Evolutionary conservation across 306 rosid genomes (phyloP), one percentile per base, ranked within the genome.

Genomic region (Castanea crenata): DNA sequence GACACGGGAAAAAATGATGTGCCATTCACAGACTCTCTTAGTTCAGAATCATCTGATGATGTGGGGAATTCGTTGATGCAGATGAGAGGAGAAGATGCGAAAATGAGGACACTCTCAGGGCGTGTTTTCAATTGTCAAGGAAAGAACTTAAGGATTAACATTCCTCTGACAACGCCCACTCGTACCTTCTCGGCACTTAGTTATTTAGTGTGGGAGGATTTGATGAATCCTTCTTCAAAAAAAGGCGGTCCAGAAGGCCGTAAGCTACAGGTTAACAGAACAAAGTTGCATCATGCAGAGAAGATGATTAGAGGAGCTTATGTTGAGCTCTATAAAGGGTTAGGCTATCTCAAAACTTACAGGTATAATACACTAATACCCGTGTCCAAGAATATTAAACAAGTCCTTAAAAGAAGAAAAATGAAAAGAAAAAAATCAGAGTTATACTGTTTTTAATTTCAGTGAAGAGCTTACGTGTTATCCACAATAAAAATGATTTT

Each of bases 301-400:
- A 96, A 96, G 76, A 96, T 96, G 98, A 96, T 96, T 78, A 90
- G 81, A 82, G 91, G 96, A 72, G 99, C 97, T 34, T 92, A 93
- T 72, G 75, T 96, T 83, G 99, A 96, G 79, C 98, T 96, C 79
- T 93, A 96, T 31, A 96, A 93, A 29, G 99, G 97, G 15, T 75
- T 96, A 55, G 97, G 96, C 31, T 96, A 93, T 79, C 96, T 96
- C 88, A 89, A 91, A 81, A 90, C 88, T 85, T 96, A 90, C 78
- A 89, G 99, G 99, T 93, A 90, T 18, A 32, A 34, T 32, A 68
- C 71, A 9, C n/a, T n/a, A 51, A 81, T 41, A 41, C 12, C 46
- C 2, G 16, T 38, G 51, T 75, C 82, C 69, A 14, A 74, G 1
- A 11, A 65, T 23, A 41, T 41, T 41, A 27, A 62, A 54, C 1